Conservation (phyloP, 1,284 basidiomycete species). For the Paramarasmius palmivorus region DNA sequence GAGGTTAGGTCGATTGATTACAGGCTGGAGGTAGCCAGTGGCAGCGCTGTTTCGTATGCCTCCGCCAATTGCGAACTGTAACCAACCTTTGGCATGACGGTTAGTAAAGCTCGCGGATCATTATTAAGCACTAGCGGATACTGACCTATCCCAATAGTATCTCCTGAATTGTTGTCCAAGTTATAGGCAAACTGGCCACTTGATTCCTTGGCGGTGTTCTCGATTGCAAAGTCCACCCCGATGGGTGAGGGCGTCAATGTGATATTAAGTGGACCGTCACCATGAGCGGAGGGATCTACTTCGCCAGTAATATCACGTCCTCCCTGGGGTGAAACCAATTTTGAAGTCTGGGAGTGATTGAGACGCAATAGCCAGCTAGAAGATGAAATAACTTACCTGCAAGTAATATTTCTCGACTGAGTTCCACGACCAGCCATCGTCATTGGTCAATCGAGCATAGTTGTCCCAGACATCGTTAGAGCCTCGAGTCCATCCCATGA, state of each 20-base stretch:
- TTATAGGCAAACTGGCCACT: conserved; percentile 21
- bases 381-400: conserved; percentile 16
- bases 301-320: no score
- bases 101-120: neutral
- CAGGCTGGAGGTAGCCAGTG: conserved; percentile 37
- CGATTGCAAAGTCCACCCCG: neutral
- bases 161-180: conserved; percentile 22
- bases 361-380: neutral
- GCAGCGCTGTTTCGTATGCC: conserved; percentile 35
- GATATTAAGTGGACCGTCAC: neutral
- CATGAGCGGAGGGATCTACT: no score
- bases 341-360: neutral
- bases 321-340: no score
- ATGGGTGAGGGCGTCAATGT: conserved; percentile 15
- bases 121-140: neutral
- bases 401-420: conserved; percentile 21
- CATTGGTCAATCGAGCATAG: conserved; percentile 27
- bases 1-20: conserved; percentile 35
- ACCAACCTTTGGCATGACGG: neutral
- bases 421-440: conserved; percentile 31
- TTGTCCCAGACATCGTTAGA: conserved; percentile 26
- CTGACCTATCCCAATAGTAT: conserved; percentile 16
- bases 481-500: conserved; percentile 24
- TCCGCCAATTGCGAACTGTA: conserved; percentile 18
- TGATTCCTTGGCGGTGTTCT: conserved; percentile 12